These are phyloP conservation scores for Luvunga scandens DNA, from an alignment of 345 rosid species.

Conservation along the genomic window DNA sequence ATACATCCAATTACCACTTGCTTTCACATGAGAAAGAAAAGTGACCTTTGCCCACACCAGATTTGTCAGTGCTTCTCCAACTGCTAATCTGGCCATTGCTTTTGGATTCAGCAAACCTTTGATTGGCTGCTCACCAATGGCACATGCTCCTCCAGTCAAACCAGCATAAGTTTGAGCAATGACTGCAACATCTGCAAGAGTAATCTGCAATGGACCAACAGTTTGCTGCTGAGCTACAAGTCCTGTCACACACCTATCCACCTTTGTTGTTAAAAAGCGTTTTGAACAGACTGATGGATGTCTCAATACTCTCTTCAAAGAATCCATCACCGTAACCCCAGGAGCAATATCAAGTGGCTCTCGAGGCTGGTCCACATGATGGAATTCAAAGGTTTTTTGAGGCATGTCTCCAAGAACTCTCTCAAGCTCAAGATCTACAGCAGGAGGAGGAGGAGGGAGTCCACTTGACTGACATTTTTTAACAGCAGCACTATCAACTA, in stretches of 20 bases:
- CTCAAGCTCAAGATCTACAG: constrained; percentile 90
- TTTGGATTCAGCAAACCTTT: constrained; percentile 84
- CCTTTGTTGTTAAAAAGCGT: constrained; percentile 88
- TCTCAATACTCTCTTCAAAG: constrained; percentile 77
- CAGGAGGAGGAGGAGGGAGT: constrained; percentile 75
- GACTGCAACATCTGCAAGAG: constrained; percentile 95
- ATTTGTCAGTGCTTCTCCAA: constrained; percentile 93
- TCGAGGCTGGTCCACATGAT: constrained; percentile 39
- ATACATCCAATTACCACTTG: constrained; percentile 98
- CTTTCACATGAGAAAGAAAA: constrained; percentile 86
- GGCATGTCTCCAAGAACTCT: constrained; percentile 98
- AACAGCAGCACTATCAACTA: constrained; percentile 64
- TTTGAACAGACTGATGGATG: constrained; percentile 84
- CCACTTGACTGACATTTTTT: constrained; percentile 51
- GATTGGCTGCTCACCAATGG: constrained; percentile 90
- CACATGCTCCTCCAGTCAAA: constrained; percentile 86
- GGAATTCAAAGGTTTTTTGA: constrained; percentile 75
- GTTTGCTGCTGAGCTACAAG: constrained; percentile 99
- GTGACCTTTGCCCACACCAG: constrained; percentile 92
- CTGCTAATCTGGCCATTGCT: constrained; percentile 96
- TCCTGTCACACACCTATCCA: constrained; percentile 92
- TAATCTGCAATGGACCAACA: constrained; percentile 87
- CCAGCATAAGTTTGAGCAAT: constrained; percentile 80
- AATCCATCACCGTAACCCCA: constrained; percentile 73
- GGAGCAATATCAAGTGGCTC: constrained; percentile 92